These are phyloP conservation scores for Vicia villosa DNA, from an alignment of 306 rosid genomes.

Conservation along the genomic window DNA sequence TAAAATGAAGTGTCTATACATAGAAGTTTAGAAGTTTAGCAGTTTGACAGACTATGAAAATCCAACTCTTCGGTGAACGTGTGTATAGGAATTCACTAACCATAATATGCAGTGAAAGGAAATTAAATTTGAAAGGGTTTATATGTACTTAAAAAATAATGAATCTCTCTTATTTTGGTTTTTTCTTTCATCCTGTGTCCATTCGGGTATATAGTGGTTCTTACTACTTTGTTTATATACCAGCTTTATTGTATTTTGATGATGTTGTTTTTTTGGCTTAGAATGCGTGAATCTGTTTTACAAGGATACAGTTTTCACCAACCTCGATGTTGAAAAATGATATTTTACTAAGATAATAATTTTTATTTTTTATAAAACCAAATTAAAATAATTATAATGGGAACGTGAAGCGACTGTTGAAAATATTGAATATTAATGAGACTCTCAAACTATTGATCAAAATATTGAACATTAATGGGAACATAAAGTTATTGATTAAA, in stretches of 20 bases:
- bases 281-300: conserved; percentile 8
- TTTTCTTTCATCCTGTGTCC: not conserved
- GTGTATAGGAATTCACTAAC: conserved; percentile 42
- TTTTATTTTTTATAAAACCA: too few species aligned
- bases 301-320: not conserved
- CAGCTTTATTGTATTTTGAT: not conserved
- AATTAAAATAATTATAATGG: too few species aligned
- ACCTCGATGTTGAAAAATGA: too few species aligned
- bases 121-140: conserved; percentile 42
- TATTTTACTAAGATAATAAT: too few species aligned
- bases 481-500: too few species aligned
- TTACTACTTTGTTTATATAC: conserved; percentile 2
- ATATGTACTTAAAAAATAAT: conserved; percentile 14
- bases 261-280: not conserved
- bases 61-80: conserved; percentile 32
- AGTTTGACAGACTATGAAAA: conserved; percentile 32
- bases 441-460: too few species aligned
- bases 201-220: not conserved
- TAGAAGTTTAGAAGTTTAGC: conserved; percentile 49
- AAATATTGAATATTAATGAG: too few species aligned
- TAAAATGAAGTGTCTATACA: conserved; percentile 45
- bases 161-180: not conserved
- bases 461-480: too few species aligned
- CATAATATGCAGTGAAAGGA: conserved; percentile 35
- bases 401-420: too few species aligned